Evolutionary conservation across 495 filamentous ascomycete genomes (phyloP).

Genomic region (Podospora pseudopauciseta): DNA sequence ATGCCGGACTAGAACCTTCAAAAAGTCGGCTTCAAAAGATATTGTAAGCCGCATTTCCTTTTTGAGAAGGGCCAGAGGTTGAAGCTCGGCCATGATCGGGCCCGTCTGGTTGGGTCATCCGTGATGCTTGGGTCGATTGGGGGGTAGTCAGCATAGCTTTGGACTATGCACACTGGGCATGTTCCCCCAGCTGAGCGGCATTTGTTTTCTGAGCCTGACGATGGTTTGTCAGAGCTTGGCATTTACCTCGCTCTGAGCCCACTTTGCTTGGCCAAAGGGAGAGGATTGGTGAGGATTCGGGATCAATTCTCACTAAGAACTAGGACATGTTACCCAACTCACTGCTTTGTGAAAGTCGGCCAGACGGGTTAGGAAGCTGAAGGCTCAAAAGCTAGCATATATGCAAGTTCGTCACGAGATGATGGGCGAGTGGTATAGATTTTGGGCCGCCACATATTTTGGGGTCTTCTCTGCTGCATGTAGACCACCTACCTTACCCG

Average conservation of each 20-base stretch:
- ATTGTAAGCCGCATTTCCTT: conserved; percentile 7
- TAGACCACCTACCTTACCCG: not conserved
- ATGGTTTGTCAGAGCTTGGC: not conserved
- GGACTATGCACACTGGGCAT: not conserved
- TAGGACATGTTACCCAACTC: not conserved
- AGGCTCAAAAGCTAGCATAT: not conserved
- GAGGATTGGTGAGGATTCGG: not conserved
- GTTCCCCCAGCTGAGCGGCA: not conserved
- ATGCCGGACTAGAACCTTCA: not conserved
- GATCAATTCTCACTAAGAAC: not conserved
- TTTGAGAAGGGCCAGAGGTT: not conserved
- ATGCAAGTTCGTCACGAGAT: not conserved
- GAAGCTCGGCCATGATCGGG: not conserved
- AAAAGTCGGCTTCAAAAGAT: not conserved
- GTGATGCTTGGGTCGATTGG: not conserved
- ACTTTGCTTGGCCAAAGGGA: not conserved
- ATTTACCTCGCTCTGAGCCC: not conserved
- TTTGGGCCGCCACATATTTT: not conserved
- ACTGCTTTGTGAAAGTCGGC: not conserved
- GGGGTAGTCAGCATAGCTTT: not conserved
- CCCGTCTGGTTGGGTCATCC: not conserved
- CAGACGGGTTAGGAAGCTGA: not conserved
- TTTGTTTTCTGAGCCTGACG: not conserved
- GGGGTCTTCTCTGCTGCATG: not conserved
- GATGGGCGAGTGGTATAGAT: not conserved